A percentile compares a stretch with the other conserved stretches of the same genome.
These are phyloP conservation scores for Cystobasidiaceae sp. DNA, from an alignment of 1,284 basidiomycete genomes.

Conservation along the genomic window DNA sequence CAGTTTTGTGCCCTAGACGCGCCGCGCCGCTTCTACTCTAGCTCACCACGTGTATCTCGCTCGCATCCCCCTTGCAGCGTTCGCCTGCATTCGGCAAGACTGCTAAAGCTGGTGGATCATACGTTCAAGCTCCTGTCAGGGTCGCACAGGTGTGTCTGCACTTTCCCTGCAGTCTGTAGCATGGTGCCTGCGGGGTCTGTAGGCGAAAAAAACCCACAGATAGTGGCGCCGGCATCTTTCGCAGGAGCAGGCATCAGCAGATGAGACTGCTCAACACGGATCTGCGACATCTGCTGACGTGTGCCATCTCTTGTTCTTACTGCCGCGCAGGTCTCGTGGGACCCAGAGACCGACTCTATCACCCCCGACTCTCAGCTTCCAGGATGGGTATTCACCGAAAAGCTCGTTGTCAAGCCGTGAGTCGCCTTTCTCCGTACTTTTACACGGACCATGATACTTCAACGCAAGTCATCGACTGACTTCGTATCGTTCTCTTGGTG, in stretches of 20 bases:
- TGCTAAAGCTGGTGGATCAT: constrained; percentile 46
- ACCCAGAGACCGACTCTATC: constrained; percentile 71
- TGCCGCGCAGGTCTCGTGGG: constrained; percentile 65
- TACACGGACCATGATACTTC: background rate
- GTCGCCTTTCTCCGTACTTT: background rate
- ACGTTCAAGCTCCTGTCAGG: constrained; percentile 28
- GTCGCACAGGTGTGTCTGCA: constrained; percentile 18
- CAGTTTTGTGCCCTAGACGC: no score
- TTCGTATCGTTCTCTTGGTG: background rate
- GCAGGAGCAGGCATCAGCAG: no score
- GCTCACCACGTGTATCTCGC: background rate
- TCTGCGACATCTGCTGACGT: no score
- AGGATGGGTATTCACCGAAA: constrained; percentile 70
- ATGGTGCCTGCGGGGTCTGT: no score
- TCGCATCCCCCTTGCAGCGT: constrained; percentile 21
- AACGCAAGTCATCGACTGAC: background rate
- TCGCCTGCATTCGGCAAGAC: constrained; percentile 42
- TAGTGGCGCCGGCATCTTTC: no score
- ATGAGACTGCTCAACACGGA: no score
- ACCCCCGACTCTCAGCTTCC: constrained; percentile 71
- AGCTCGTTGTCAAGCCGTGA: constrained; percentile 44
- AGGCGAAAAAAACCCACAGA: no score
- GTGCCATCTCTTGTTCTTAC: constrained; percentile 39
- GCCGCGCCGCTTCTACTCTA: no score
- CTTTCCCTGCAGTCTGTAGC: background rate